Conservation (phyloP, 2,329 filamentous ascomycete species). For the Botryotinia calthae region DNA sequence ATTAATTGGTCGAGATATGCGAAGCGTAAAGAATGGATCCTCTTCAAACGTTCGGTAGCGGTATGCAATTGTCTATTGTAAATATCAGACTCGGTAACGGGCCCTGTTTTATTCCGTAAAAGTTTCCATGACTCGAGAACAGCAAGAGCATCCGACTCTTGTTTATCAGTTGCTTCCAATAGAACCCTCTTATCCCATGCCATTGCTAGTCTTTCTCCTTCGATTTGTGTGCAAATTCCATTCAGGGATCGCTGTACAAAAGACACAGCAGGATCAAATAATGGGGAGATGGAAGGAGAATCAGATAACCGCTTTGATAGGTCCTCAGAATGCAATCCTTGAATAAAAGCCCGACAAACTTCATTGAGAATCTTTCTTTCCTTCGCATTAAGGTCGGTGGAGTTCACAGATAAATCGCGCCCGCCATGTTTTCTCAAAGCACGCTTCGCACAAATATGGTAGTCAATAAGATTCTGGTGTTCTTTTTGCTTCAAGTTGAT, state of each 20-base stretch:
- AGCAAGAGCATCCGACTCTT: slow-evolving; percentile 41
- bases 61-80: slow-evolving; percentile 55
- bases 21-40: slow-evolving; percentile 53
- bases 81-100: slow-evolving; percentile 45
- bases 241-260: slow-evolving; percentile 46
- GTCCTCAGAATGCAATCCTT: slow-evolving; percentile 49
- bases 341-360: slow-evolving; percentile 53
- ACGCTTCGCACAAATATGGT: slow-evolving; percentile 36
- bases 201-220: slow-evolving; percentile 55
- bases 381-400: slow-evolving; percentile 28
- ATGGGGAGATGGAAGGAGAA: slow-evolving; percentile 48
- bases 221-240: slow-evolving; percentile 53
- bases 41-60: slow-evolving; percentile 49
- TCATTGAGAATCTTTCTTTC: slow-evolving; percentile 52
- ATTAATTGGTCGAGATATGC: slow-evolving; percentile 52
- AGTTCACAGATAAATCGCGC: slow-evolving; percentile 32
- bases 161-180: slow-evolving; percentile 39
- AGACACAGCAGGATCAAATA: slow-evolving; percentile 35
- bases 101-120: slow-evolving; percentile 38
- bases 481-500: slow-evolving; percentile 34
- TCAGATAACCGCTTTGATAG: slow-evolving; percentile 47
- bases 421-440: slow-evolving; percentile 35
- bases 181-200: slow-evolving; percentile 44
- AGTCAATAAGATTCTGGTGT: slow-evolving; percentile 35
- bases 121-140: slow-evolving; percentile 48